Conservation (phyloP, 305 asterid species). For the Solanum hybrid region DNA sequence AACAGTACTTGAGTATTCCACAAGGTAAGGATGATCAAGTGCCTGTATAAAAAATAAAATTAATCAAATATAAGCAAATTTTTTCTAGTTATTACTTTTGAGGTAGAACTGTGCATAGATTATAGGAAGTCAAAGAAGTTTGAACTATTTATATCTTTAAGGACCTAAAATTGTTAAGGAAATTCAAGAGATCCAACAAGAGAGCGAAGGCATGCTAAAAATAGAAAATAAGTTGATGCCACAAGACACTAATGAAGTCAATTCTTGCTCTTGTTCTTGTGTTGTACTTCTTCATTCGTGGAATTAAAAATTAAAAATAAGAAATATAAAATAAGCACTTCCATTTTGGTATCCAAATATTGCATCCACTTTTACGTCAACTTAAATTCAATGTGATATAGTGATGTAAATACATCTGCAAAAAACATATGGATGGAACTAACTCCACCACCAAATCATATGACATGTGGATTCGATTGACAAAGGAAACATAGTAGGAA, state of each 20-base stretch:
- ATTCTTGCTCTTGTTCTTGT: neutral
- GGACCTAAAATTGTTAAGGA: neutral
- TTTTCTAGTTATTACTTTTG: neutral
- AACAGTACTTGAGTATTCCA: conserved; percentile 59
- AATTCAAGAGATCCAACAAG: neutral
- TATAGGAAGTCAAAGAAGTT: neutral
- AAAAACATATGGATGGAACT: neutral
- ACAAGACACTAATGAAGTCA: neutral
- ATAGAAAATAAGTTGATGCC: neutral
- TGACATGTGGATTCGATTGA: neutral
- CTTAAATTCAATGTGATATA: neutral
- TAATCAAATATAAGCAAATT: neutral
- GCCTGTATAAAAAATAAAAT: conserved; percentile 37
- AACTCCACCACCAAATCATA: neutral
- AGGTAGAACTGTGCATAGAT: neutral
- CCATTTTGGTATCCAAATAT: neutral
- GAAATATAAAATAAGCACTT: neutral
- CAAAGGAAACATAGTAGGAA: neutral
- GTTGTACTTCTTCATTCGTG: neutral
- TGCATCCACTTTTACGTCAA: neutral
- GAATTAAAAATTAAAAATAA: neutral
- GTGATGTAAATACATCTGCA: neutral
- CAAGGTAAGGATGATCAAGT: conserved; percentile 90
- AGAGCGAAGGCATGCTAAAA: neutral
- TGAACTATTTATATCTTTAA: neutral